Evolutionary conservation across 108 stramenopile species (phyloP), one percentile per base, ranked within the genome.

Genomic region (Schizochytrium sp.): DNA sequence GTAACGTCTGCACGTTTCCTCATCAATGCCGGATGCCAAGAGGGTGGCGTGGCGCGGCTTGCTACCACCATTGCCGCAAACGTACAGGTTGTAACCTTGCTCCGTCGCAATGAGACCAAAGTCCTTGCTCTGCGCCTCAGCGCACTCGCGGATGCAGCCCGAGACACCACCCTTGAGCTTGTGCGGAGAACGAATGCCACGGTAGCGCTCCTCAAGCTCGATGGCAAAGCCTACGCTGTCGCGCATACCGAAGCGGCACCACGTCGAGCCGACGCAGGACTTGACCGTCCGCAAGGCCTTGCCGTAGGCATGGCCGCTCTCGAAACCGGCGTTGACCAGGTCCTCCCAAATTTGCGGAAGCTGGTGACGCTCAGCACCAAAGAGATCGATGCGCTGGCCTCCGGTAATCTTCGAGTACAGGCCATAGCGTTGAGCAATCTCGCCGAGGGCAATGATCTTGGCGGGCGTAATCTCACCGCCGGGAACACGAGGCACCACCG

Each of bases 261-360:
- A 97, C 5, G 96, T 97, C 2, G 96, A 96, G 44, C 97, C 97
- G 5, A 97, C 97, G 88, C 97, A 97, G 58, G 96, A 96, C 91
- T 97, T 97, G 91, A 97, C 96, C 23, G 96, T 97, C 60, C 97
- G 92, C 48, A 97, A 94, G 5, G 96, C 96, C 92, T 97, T 97
- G 72, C 96, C 97, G 91, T 97, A 97, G 4, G 97, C 97, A 92
- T 97, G 97, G 55, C 97, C 97, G 12, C 94, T 95, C 90, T 97
- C 97, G 44, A 97, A 94, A 18, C 97, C 97, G 60, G 94, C 96
- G 29, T 94, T 83, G 57, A 96, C 96, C 47, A 97, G 92, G 47
- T 97, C 94, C 89, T 96, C 96, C 97, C 97, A 97, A 88, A 97
- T 97, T 43, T 95, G 95, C 58, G 97, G 97, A 25, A 97, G 94